Evolutionary conservation across 805 yeast species (phyloP), one percentile per base, ranked within the genome.

Genomic region (Zygosaccharomyces kombuchaensis): DNA sequence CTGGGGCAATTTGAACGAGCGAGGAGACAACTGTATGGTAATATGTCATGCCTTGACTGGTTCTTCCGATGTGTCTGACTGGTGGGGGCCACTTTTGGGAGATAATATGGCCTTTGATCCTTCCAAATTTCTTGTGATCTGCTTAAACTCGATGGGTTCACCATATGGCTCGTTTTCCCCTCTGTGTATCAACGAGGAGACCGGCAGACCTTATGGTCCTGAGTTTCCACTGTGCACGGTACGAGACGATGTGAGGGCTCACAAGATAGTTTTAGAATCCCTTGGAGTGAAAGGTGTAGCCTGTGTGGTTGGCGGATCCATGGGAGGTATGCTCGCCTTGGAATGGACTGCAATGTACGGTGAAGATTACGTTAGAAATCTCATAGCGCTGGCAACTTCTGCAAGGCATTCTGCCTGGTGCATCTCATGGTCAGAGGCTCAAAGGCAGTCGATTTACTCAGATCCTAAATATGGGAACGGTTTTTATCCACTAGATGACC

Each of bases 51-150:
- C 99, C 0, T 72, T 93, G 45, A 89, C 98, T 0, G 99, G 99
- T 0, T 88, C 96, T 0, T 78, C 96, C 0, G 98, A 93, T 63
- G 96, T 91, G 13, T 76, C 84, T 32, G 99, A 93, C 59, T 93
- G 99, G 99, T 93, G 99, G 99, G 97, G 98, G 0, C 97, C 98
- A 0, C 67, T 93, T 19, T 69, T 93, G 23, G 99, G 98, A 0
- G 85, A 80, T 10, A 77, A 82, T 47, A 44, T 54, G 41, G 95
- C 98, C 1, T 88, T 93, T 66, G 99, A 93, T 67, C 96, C 97
- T 0, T 72, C 89, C 0, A 76, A 85, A 53, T 93, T 83, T 64
- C 87, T 87, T 64, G 80, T 93, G 37, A 75, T 93, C 12, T 91
- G 99, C 62, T 68, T 91, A 47, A 91, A 93, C 62, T 84, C 95